Percentiles rank a stretch among this genome's conserved stretches.
These are phyloP conservation scores for Ceratobasidium sp. DNA, from an alignment of 1,284 basidiomycete genomes.

Conservation along the genomic window DNA sequence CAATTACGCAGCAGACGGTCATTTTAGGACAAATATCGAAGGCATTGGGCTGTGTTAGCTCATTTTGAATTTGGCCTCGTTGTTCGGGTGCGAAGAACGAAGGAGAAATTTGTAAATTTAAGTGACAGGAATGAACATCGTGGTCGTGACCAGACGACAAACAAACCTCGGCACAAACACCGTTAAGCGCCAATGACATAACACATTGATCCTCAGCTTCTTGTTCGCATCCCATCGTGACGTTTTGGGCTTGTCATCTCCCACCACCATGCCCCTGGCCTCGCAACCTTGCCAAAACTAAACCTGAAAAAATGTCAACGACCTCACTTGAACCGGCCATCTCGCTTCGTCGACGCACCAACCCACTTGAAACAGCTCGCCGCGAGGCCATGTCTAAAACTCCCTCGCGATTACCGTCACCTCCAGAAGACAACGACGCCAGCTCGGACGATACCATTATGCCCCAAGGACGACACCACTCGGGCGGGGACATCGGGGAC, in stretches of 20 bases:
- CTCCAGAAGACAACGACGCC: slow-evolving; percentile 21
- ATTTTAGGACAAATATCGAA: slow-evolving; percentile 9
- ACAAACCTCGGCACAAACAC: too few species aligned
- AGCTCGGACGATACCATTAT: slow-evolving; percentile 32
- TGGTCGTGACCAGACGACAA: too few species aligned
- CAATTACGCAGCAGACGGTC: slow-evolving; percentile 6
- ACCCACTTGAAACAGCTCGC: slow-evolving; percentile 11
- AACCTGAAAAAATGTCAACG: background rate
- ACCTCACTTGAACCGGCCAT: background rate
- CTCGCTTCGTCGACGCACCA: slow-evolving; percentile 14
- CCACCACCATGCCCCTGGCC: background rate
- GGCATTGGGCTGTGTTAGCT: background rate
- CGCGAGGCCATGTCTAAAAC: background rate
- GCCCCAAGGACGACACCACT: background rate
- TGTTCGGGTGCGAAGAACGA: background rate
- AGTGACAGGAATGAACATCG: slow-evolving; percentile 25
- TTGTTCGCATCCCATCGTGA: too few species aligned
- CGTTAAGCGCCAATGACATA: too few species aligned
- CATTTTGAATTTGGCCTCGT: background rate
- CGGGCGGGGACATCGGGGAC: background rate
- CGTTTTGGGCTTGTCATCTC: too few species aligned
- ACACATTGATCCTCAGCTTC: too few species aligned
- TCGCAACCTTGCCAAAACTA: too few species aligned
- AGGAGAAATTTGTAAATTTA: background rate
- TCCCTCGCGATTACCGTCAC: slow-evolving; percentile 19